Evolutionary conservation across 2,329 filamentous ascomycete genomes (phyloP), one percentile per base, ranked within the genome.

Genomic region (Talaromyces funiculosus): DNA sequence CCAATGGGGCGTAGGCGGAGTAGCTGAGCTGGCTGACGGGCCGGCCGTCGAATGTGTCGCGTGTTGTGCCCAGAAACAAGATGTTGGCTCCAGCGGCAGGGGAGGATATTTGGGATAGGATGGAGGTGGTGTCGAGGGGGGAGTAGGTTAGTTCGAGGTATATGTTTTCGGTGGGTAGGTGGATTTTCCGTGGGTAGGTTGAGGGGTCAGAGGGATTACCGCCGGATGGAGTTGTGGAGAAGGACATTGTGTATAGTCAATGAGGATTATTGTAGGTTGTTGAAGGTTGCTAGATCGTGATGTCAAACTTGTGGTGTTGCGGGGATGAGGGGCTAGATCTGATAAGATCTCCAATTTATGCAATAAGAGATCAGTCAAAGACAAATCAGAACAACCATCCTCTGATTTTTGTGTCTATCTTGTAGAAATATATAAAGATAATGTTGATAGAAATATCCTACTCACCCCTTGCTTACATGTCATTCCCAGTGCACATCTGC

Each of bases 21-120:
- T 80, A 80, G 58, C 75, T 76, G n/a, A 80, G 72, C 51, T 75
- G 76, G 1, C 73, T 68, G 53, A 80, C 77, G 6, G 74, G 65
- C 16, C 73, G 72, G 63, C 68, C 64, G 53, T 77, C 72, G 63
- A 78, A 78, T 18, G 72, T 75, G 66, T 78, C 68, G 35, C 77
- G 72, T 0, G 77, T 80, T 18, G 77, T 79, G 59, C 77, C 77
- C 31, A 78, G 69, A 66, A 80, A 80, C 51, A 79, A 72, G 3
- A 78, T 68, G 54, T 79, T 80, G 59, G 77, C 77, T 51, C 77
- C 77, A 7, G 76, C 76, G 9, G 69, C 60, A 1, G 77, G 74
- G 1, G 77, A 79, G 49, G 74, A 72, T 26, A 74, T 73, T 40
- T 73, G 69, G 1, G 65, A 59, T 3, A 79, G 68, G 35, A 69